Evolutionary conservation across 192 early-diverging fungal species (phyloP).

Genomic region (Radiomyces spectabilis): DNA sequence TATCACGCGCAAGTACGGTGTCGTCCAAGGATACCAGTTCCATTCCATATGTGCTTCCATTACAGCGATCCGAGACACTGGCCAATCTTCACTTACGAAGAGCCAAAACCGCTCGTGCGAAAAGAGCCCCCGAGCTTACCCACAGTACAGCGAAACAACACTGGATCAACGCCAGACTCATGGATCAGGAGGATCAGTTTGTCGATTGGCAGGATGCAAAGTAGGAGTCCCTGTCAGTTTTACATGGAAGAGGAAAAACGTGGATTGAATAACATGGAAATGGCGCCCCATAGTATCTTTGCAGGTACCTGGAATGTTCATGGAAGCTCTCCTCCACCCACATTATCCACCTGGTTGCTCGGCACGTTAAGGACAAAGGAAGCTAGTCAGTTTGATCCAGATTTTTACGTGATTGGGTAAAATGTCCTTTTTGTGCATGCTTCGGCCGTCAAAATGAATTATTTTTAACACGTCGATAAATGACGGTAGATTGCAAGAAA

Average conservation of each 20-base stretch:
- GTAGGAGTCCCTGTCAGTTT: not conserved
- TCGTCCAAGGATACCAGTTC: not conserved
- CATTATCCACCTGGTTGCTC: slow-evolving; percentile 58
- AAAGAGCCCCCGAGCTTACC: not conserved
- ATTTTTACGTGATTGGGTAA: slow-evolving; percentile 71
- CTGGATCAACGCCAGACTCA: slow-evolving; percentile 23
- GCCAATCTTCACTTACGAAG: slow-evolving; percentile 9
- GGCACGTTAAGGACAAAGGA: slow-evolving; percentile 30
- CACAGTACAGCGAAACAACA: slow-evolving; percentile 4
- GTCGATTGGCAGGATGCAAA: slow-evolving; percentile 22
- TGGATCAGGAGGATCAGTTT: slow-evolving; percentile 31
- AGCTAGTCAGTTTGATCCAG: slow-evolving; percentile 34
- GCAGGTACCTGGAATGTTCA: slow-evolving; percentile 92
- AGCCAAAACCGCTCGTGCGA: not conserved
- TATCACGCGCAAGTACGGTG: not conserved
- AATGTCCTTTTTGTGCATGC: no score
- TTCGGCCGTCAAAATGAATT: no score
- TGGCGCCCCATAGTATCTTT: slow-evolving; percentile 43
- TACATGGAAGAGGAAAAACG: not conserved
- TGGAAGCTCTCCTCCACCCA: slow-evolving; percentile 53
- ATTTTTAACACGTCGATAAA: no score
- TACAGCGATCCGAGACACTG: slow-evolving; percentile 15
- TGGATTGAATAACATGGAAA: not conserved
- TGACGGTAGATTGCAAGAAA: slow-evolving; percentile 91
- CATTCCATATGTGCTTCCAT: slow-evolving; percentile 11